These are phyloP conservation scores for Suillus subalutaceus DNA, from an alignment of 768 basidiomycete genomes.

Conservation along the genomic window DNA sequence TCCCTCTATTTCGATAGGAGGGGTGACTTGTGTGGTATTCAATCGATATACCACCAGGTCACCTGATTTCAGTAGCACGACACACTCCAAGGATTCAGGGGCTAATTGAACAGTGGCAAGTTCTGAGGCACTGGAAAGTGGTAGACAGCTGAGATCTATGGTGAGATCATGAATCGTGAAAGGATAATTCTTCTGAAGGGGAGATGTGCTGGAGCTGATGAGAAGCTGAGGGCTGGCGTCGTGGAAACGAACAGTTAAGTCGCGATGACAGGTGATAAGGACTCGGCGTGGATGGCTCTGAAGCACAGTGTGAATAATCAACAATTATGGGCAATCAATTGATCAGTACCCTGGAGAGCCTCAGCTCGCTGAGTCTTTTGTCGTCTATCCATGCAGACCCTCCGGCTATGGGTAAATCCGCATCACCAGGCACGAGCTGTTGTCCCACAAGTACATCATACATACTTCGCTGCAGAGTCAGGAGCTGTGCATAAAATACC, in stretches of 20 bases:
- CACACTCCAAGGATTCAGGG: slow-evolving; percentile 59
- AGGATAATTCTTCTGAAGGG: slow-evolving; percentile 67
- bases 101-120: slow-evolving; percentile 54
- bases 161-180: slow-evolving; percentile 61
- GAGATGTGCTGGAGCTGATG: slow-evolving; percentile 44
- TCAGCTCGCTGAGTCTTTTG: slow-evolving; percentile 49
- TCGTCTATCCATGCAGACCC: slow-evolving; percentile 64
- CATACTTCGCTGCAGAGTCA: slow-evolving; percentile 48
- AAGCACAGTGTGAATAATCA: neutral
- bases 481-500: slow-evolving; percentile 46
- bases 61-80: slow-evolving; percentile 55
- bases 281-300: slow-evolving; percentile 68
- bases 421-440: slow-evolving; percentile 1
- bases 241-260: slow-evolving; percentile 69
- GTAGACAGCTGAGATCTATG: slow-evolving; percentile 54
- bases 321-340: neutral
- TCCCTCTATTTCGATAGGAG: slow-evolving; percentile 22
- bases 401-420: slow-evolving; percentile 46
- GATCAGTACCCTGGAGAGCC: slow-evolving; percentile 54
- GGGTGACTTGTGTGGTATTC: slow-evolving; percentile 22
- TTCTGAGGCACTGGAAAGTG: slow-evolving; percentile 34
- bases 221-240: slow-evolving; percentile 76
- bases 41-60: slow-evolving; percentile 57
- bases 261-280: slow-evolving; percentile 62
- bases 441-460: slow-evolving; percentile 46